phyloP scores from a whole-genome alignment of 768 basidiomycete species.

The Boletus reticulatus region DNA sequence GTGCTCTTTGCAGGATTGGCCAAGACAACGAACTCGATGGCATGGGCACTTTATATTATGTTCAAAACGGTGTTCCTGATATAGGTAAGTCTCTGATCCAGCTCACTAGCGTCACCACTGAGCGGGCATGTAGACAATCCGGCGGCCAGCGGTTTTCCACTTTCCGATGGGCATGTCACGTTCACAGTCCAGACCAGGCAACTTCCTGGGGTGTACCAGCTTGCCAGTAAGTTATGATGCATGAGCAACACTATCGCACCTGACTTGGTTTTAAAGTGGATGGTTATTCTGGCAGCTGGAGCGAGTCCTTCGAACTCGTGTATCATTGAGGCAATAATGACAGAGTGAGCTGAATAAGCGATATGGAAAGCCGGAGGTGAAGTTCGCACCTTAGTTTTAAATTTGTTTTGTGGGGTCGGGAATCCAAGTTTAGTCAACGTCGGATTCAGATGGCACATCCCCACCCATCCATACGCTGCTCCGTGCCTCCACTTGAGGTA shows the following conservation, averaged over 20 bases:
- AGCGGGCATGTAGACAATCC: conserved; percentile 16
- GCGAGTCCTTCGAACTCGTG: conserved; percentile 16
- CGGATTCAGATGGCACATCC: too few species aligned
- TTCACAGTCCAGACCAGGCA: too few species aligned
- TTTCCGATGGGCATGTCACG: too few species aligned
- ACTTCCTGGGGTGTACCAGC: conserved; percentile 22
- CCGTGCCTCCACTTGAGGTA: too few species aligned
- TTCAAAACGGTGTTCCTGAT: conserved; percentile 19
- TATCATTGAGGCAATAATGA: too few species aligned
- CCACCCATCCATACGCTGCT: too few species aligned
- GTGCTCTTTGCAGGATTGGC: conserved; percentile 21
- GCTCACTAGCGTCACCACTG: background rate
- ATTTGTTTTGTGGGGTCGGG: too few species aligned
- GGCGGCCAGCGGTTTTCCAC: conserved; percentile 24
- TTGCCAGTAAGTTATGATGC: conserved; percentile 28
- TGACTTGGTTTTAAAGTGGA: conserved; percentile 25
- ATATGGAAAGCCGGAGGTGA: too few species aligned
- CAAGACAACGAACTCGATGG: too few species aligned
- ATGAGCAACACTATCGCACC: background rate
- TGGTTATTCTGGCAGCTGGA: conserved; percentile 32
- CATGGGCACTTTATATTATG: conserved; percentile 32
- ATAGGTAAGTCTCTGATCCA: conserved; percentile 21
- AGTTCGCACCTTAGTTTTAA: too few species aligned
- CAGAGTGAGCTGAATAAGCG: too few species aligned
- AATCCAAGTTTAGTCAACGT: too few species aligned